Evolutionary conservation across 2,329 filamentous ascomycete species (phyloP), one percentile per base, ranked within the genome.

Genomic region (Myrmaecium sp.): DNA sequence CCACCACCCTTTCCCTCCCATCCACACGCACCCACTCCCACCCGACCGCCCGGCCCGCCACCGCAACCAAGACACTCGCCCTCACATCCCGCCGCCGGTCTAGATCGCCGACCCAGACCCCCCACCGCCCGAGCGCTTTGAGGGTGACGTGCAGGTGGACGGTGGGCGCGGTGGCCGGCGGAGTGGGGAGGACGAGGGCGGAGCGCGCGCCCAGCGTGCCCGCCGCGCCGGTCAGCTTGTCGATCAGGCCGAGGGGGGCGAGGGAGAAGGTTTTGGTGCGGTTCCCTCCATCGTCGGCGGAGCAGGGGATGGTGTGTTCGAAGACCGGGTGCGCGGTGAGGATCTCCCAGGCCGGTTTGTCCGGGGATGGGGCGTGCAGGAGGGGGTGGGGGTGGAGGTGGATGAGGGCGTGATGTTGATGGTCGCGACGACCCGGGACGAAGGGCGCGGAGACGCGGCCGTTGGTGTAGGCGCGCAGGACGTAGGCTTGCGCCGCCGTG

Each of bases 201-300:
- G n/a, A n/a, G 71, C 70, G 30, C 69, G 74, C 3, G 32, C 33
- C 5, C 1, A 75, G 57, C 5, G 93, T 64, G 0, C 82, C 83
- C 1, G 81, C 83, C 1, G 75, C 71, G 1, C 83, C 86, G 0
- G 82, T 82, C 79, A 95, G 92, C 51, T 94, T 93, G 2, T 68
- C 77, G 3, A 92, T 36, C 2, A 95, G 57, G 1, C 86, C 86
- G 1, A 95, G 51, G 11, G 76, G 72, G 1, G 80, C 72, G 2
- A 84, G 58, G 22, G 54, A 54, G 1, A 74, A 55, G 0, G 48
- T 39, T 2, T 35, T 27, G 6, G 40, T 38, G 1, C 44, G 41
- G 11, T 44, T 46, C 35, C n/a, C n/a, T n/a, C 19, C 56, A 42
- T 23, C 42, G 23, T 57, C 46, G n/a, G 12, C 12, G 11, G n/a